Evolutionary conservation across 1,284 basidiomycete species (phyloP).

Genomic region (Leccinum griseonigrum): DNA sequence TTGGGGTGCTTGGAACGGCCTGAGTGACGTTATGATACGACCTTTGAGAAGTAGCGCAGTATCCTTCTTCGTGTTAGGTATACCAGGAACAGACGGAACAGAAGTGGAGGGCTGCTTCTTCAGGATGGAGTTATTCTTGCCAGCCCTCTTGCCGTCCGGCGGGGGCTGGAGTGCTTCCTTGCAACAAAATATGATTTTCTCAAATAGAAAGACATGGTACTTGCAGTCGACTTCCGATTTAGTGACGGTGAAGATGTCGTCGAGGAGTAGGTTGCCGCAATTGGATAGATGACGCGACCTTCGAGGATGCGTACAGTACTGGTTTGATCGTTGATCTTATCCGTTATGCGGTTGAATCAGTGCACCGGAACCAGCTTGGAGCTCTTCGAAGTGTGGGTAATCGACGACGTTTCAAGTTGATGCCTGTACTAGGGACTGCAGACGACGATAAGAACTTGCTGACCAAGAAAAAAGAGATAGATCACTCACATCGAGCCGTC

Average conservation of each 20-base stretch:
- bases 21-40: slow-evolving; percentile 93
- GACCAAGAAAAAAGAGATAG: slow-evolving; percentile 24
- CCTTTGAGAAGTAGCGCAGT: slow-evolving; percentile 91
- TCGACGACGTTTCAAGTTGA: slow-evolving; percentile 47
- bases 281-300: slow-evolving; percentile 87
- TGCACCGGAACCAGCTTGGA: slow-evolving; percentile 80
- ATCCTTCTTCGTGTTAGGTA: slow-evolving; percentile 65
- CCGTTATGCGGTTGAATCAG: slow-evolving; percentile 84
- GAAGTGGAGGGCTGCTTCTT: slow-evolving; percentile 61
- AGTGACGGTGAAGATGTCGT: slow-evolving; percentile 94
- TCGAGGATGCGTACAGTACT: slow-evolving; percentile 76
- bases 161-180: slow-evolving; percentile 70
- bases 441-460: not conserved
- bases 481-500: slow-evolving; percentile 42
- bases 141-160: slow-evolving; percentile 54
- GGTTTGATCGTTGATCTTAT: slow-evolving; percentile 94
- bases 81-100: slow-evolving; percentile 46
- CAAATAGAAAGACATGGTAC: slow-evolving; percentile 98
- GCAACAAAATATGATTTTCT: slow-evolving; percentile 98
- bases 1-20: slow-evolving; percentile 56
- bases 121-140: slow-evolving; percentile 74
- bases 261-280: slow-evolving; percentile 90
- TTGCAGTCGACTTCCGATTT: slow-evolving; percentile 97
- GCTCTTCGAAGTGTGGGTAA: slow-evolving; percentile 78
- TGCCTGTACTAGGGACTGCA: slow-evolving; percentile 76